A percentile compares a stretch with the other conserved stretches of the same genome.
Evolutionary conservation across 73 alveolate species (phyloP).

Genomic region (Uronychia binucleata): DNA sequence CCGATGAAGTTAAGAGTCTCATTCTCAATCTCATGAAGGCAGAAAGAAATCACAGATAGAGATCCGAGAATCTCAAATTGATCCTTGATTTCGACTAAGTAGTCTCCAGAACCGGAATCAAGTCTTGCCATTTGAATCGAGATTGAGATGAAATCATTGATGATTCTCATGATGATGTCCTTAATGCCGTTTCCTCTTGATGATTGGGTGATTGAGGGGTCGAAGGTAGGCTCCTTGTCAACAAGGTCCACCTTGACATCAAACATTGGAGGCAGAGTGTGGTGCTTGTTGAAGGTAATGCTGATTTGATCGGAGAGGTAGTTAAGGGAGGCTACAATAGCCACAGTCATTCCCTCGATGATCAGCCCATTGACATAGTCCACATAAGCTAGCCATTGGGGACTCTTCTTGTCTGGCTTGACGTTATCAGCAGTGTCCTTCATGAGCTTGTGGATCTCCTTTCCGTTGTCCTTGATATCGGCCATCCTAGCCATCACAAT

Average conservation of each 20-base stretch:
- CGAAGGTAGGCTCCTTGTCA: conserved; percentile 66
- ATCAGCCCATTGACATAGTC: conserved; percentile 85
- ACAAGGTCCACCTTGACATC: conserved; percentile 82
- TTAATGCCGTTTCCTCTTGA: conserved; percentile 87
- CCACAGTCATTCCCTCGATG: conserved; percentile 82
- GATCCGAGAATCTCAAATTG: conserved; percentile 85
- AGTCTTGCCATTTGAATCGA: conserved; percentile 92
- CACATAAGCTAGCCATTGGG: conserved; percentile 79
- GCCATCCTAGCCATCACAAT: conserved; percentile 67
- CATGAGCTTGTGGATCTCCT: conserved; percentile 77
- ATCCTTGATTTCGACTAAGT: conserved; percentile 95
- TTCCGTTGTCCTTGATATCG: conserved; percentile 82
- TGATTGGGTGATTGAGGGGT: conserved; percentile 85
- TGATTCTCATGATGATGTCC: conserved; percentile 91
- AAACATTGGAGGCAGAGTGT: conserved; percentile 77
- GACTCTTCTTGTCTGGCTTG: conserved; percentile 79
- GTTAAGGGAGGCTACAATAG: conserved; percentile 65
- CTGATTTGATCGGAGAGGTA: conserved; percentile 74
- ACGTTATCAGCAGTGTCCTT: conserved; percentile 89
- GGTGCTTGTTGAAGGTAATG: conserved; percentile 66
- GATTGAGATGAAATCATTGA: conserved; percentile 88
- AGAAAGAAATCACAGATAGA: conserved; percentile 54
- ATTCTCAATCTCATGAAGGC: conserved; percentile 79
- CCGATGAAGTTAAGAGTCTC: conserved; percentile 83
- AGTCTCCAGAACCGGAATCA: conserved; percentile 95